Conservation (phyloP, 257 asterid species). For the Plantago major region DNA sequence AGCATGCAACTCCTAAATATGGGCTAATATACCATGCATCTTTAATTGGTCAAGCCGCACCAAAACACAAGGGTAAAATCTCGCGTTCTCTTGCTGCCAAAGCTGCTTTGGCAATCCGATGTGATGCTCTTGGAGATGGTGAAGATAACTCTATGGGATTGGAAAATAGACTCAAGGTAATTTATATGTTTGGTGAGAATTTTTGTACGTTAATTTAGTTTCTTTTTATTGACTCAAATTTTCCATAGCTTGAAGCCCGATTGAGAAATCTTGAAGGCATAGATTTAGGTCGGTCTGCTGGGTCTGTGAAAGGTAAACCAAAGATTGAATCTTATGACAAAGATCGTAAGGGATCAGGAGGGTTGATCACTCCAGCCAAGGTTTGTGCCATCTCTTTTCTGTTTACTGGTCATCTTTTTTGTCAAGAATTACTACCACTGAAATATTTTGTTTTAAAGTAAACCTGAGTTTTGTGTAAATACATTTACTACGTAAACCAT, state of each 20-base stretch:
- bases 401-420: background rate
- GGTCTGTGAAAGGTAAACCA: conserved; percentile 57
- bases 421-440: no score
- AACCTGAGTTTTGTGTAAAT: no score
- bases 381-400: conserved; percentile 12
- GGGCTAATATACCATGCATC: conserved; percentile 68
- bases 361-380: conserved; percentile 50
- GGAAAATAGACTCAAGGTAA: conserved; percentile 54
- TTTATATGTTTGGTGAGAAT: background rate
- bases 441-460: no score
- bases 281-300: conserved; percentile 45
- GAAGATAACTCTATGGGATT: conserved; percentile 50
- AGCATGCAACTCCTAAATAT: conserved; percentile 58
- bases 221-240: background rate
- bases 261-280: conserved; percentile 46
- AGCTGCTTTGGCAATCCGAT: conserved; percentile 51
- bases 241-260: conserved; percentile 48
- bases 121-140: conserved; percentile 51
- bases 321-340: conserved; percentile 52
- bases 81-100: conserved; percentile 56
- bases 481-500: no score
- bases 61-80: conserved; percentile 64
- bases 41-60: conserved; percentile 63
- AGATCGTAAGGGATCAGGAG: conserved; percentile 47
- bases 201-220: background rate